A percentile compares a stretch with the other conserved stretches of the same genome.
Evolutionary conservation across 805 yeast species (phyloP).

Genomic region (Candida dajiaensis): DNA sequence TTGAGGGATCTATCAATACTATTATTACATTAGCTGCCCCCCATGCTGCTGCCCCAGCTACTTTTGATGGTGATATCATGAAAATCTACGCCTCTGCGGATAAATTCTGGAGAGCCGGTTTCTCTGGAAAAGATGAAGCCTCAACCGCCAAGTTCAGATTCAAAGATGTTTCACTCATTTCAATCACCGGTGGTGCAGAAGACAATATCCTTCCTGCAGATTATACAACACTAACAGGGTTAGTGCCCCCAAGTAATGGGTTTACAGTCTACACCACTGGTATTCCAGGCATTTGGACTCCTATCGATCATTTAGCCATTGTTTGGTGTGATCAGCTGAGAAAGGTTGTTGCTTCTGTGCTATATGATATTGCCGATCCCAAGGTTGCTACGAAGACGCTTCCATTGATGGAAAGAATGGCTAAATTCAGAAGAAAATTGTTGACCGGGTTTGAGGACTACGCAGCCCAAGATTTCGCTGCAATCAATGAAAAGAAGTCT

Average conservation of each 20-base stretch:
- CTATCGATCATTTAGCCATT: conserved; percentile 89
- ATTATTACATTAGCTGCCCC: conserved; percentile 86
- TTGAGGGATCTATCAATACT: conserved; percentile 68
- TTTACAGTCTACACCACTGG: conserved; percentile 81
- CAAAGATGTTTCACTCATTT: conserved; percentile 59
- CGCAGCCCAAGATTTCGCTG: conserved; percentile 21
- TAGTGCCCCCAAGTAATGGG: conserved; percentile 72
- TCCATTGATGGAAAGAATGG: conserved; percentile 52
- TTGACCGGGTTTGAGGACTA: conserved; percentile 53
- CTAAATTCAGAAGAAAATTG: conserved; percentile 37
- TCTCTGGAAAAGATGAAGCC: conserved; percentile 30
- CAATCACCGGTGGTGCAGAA: conserved; percentile 82
- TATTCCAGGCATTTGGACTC: conserved; percentile 88
- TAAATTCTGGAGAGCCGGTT: conserved; percentile 73
- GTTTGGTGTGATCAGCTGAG: conserved; percentile 95
- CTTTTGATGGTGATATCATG: conserved; percentile 85
- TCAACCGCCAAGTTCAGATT: conserved; percentile 42
- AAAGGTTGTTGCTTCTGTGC: conserved; percentile 47
- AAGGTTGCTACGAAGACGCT: conserved; percentile 42
- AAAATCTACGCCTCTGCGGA: conserved; percentile 69
- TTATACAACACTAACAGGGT: conserved; percentile 66
- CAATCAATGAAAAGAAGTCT: background rate
- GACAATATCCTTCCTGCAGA: conserved; percentile 87
- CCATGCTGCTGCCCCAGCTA: conserved; percentile 86
- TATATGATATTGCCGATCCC: conserved; percentile 56